These are phyloP conservation scores for Myxozyma kluyveri DNA, from an alignment of 805 yeast genomes.

Conservation along the genomic window DNA sequence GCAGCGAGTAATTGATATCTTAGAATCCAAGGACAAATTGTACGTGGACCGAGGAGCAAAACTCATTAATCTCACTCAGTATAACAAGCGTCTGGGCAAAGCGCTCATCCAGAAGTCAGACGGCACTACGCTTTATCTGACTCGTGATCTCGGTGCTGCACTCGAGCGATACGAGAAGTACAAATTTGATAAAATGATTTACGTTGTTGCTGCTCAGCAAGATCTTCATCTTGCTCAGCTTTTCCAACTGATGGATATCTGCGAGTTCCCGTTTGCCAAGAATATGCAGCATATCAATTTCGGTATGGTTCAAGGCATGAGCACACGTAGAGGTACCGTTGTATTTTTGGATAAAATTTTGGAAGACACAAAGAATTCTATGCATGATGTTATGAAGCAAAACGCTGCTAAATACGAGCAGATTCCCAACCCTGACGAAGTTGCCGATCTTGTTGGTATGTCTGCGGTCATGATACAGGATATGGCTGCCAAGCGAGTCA, in stretches of 20 bases:
- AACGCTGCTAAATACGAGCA: conserved; percentile 88
- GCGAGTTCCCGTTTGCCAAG: conserved; percentile 86
- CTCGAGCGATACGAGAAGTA: conserved; percentile 79
- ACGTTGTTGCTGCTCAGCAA: conserved; percentile 95
- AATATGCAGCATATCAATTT: conserved; percentile 80
- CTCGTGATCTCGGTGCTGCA: conserved; percentile 97
- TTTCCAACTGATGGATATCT: conserved; percentile 85
- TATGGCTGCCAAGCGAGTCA: conserved; percentile 95
- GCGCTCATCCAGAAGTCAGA: conserved; percentile 90
- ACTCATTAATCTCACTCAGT: conserved; percentile 77
- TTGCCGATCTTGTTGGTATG: conserved; percentile 93
- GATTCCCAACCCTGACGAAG: conserved; percentile 87
- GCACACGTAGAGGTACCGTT: conserved; percentile 96
- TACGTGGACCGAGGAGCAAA: conserved; percentile 89
- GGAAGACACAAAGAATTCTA: conserved; percentile 87
- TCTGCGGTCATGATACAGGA: conserved; percentile 99
- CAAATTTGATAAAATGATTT: conserved; percentile 91
- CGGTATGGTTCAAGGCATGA: conserved; percentile 99
- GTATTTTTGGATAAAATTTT: conserved; percentile 93
- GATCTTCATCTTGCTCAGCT: conserved; percentile 92
- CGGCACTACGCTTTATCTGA: conserved; percentile 89
- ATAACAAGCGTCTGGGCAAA: conserved; percentile 90
- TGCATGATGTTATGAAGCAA: conserved; percentile 95
- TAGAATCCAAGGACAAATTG: conserved; percentile 66
- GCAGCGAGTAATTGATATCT: conserved; percentile 59